Evolutionary conservation across 2,329 filamentous ascomycete genomes (phyloP), one percentile per base, ranked within the genome.

Genomic region (Diplodia corticola): DNA sequence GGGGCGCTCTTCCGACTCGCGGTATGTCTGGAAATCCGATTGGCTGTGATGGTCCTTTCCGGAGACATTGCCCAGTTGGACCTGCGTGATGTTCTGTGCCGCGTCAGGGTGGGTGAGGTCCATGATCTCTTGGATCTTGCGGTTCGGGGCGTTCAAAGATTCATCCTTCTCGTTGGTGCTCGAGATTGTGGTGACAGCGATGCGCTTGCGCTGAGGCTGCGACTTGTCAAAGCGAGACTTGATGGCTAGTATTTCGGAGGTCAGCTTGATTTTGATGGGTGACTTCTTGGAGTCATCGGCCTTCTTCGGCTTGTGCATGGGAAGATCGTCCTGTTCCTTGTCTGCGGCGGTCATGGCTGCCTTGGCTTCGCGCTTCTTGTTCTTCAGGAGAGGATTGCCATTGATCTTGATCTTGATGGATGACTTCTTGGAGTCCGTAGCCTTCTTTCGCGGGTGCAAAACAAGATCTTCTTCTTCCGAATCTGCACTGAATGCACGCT

Each of bases 1-100:
- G 24, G 57, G 57, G 13, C 57, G 57, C 15, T 61, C 57, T 35
- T 61, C 57, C 4, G 26, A 28, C n/a, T 61, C 57, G 2, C 57
- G 57, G 28, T 61, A 61, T 35, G 40, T 24, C 40, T 49, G 33
- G n/a, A n/a, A 33, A 10, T 44, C 40, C 40, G n/a, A 7, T 20
- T 44, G 22, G 13, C 40, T 28, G 13, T 35, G 40, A 35, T 24
- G 5, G n/a, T 49, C 33, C 2, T 24, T 28, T 9, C 26, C 4
- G n/a, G 22, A 12, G 28, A 13, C 10, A 26, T 13, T 35, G 17
- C n/a, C n/a, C 15, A 49, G 15, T 6, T 26, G 40, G 4, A 61
- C 26, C 12, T 49, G 40, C 10, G 57, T 61, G 17, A 35, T 35
- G n/a, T 26, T 35, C 12, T 49, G 40, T 5, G 17, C 15, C 24